These are phyloP conservation scores for Endothia cerciana DNA, from an alignment of 2,329 filamentous ascomycete genomes.

Conservation along the genomic window DNA sequence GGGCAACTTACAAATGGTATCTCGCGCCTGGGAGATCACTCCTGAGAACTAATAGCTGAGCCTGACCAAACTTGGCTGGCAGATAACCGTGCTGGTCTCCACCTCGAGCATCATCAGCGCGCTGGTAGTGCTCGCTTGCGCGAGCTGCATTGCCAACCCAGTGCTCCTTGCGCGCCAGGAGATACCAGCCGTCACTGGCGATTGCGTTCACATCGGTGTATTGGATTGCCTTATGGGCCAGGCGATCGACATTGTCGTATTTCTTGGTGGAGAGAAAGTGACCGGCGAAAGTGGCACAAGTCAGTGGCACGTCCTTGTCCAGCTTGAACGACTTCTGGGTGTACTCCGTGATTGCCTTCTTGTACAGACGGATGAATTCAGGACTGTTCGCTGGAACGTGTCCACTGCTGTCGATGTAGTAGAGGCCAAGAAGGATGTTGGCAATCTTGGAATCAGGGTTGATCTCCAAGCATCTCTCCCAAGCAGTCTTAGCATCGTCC, in stretches of 20 bases:
- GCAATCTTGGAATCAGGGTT: constrained; percentile 84
- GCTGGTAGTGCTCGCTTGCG: constrained; percentile 84
- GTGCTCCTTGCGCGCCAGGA: constrained; percentile 90
- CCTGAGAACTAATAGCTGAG: constrained; percentile 84
- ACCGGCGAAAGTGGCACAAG: constrained; percentile 85
- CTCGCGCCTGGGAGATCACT: constrained; percentile 91
- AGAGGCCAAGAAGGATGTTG: constrained; percentile 86
- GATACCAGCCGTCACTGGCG: constrained; percentile 96
- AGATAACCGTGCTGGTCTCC: constrained; percentile 89
- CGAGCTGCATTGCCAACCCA: constrained; percentile 74
- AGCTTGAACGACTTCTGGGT: constrained; percentile 92
- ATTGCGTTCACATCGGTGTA: constrained; percentile 95
- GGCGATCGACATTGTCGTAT: constrained; percentile 78
- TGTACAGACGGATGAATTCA: constrained; percentile 83
- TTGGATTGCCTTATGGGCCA: constrained; percentile 92
- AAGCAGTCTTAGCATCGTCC: constrained; percentile 86
- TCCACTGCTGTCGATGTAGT: constrained; percentile 85
- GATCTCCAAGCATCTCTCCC: constrained; percentile 85
- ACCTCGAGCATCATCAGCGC: constrained; percentile 88
- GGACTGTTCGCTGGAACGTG: constrained; percentile 82
- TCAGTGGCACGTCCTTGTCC: constrained; percentile 87
- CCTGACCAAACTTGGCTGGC: constrained; percentile 91
- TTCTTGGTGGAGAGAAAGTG: constrained; percentile 88
- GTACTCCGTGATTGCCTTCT: constrained; percentile 91
- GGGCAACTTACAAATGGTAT: constrained; percentile 64